Conservation (phyloP, 129 eudicot species). For the Heracleum sosnowskyi region DNA sequence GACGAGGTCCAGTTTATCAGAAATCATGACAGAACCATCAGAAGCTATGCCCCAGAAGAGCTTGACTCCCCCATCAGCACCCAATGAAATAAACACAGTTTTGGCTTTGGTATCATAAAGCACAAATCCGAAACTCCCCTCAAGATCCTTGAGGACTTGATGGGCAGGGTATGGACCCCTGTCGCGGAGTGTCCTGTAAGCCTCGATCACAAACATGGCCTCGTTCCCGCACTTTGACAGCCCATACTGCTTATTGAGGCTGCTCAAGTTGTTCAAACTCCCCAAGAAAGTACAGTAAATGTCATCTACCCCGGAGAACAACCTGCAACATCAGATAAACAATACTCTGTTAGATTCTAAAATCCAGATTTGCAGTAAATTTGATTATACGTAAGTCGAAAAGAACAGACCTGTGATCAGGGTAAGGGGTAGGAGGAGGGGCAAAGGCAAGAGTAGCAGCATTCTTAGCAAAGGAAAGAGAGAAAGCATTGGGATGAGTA, state of each 20-base stretch:
- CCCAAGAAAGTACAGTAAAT: constrained; percentile 81
- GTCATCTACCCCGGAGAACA: constrained; percentile 62
- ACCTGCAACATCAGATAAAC: constrained; percentile 30
- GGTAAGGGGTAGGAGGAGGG: constrained; percentile 37
- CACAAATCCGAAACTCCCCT: constrained; percentile 85
- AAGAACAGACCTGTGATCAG: constrained; percentile 45
- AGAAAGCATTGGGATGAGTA: constrained; percentile 42
- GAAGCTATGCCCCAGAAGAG: constrained; percentile 73
- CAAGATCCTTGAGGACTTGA: constrained; percentile 78
- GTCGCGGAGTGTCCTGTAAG: constrained; percentile 89
- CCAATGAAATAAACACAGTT: constrained; percentile 63
- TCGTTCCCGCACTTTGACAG: constrained; percentile 52
- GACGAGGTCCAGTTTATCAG: constrained; percentile 56
- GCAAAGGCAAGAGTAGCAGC: constrained; percentile 55
- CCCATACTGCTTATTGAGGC: constrained; percentile 81
- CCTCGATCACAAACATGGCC: constrained; percentile 82
- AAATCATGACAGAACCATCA: constrained; percentile 72
- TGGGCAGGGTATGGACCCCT: constrained; percentile 84
- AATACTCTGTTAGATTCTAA: background rate
- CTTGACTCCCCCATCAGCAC: constrained; percentile 61
- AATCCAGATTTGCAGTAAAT: background rate
- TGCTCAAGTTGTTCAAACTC: constrained; percentile 52
- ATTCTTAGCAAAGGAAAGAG: constrained; percentile 45
- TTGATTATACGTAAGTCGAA: background rate
- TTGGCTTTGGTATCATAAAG: constrained; percentile 62